These are phyloP conservation scores for Brassica cretica DNA, from an alignment of 345 rosid genomes.

Conservation along the genomic window DNA sequence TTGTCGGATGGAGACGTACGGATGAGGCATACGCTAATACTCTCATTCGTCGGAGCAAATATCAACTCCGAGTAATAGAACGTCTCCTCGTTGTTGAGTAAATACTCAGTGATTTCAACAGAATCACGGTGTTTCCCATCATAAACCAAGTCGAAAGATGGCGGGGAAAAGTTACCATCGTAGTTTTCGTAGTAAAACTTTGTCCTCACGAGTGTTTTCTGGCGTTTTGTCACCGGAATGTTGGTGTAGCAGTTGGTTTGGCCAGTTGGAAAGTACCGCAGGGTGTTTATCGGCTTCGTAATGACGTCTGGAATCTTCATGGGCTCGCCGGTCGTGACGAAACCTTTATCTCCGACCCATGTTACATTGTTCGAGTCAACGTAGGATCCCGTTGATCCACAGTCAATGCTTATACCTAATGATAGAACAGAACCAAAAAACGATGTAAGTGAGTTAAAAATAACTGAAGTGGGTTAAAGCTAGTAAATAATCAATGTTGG, in stretches of 20 bases:
- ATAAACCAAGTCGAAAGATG: constrained; percentile 15
- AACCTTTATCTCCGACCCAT: constrained; percentile 37
- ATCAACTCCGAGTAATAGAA: constrained; percentile 27
- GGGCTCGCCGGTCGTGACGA: constrained; percentile 26
- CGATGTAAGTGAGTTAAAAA: not conserved
- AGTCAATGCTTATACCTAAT: constrained; percentile 31
- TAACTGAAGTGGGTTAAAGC: not conserved
- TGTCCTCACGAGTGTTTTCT: constrained; percentile 25
- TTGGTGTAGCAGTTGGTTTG: constrained; percentile 33
- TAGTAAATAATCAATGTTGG: not conserved
- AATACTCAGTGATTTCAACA: constrained; percentile 9
- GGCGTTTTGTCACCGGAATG: constrained; percentile 21
- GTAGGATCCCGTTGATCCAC: constrained; percentile 35
- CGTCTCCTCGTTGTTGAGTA: not conserved
- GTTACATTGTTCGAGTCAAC: constrained; percentile 28
- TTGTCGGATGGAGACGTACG: constrained; percentile 23
- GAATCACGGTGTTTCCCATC: constrained; percentile 28
- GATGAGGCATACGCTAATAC: constrained; percentile 26
- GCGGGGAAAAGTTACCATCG: constrained; percentile 16
- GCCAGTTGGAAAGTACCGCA: constrained; percentile 33
- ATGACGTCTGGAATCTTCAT: constrained; percentile 4
- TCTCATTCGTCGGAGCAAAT: constrained; percentile 28
- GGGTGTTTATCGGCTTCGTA: constrained; percentile 22
- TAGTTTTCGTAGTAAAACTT: constrained; percentile 30
- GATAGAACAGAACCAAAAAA: not conserved